Base-by-base conservation (phyloP, 805 yeast genomes). In the Ogataea henricii region DNA sequence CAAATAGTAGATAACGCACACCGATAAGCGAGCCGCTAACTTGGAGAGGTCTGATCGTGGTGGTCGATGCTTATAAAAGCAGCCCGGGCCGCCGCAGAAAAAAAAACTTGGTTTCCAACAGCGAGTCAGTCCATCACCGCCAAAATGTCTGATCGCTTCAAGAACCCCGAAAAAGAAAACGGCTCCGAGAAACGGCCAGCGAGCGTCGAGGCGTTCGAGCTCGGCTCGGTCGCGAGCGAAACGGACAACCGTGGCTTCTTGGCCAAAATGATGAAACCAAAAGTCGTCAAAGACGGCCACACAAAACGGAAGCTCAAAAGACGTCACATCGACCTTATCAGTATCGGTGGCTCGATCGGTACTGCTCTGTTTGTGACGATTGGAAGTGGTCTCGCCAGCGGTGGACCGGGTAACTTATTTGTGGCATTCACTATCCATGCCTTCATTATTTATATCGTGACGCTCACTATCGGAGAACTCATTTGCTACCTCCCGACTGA, bases 261-360 rank as follows among this genome's bases (percentile, higher is more conserved):
- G 3, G 25, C 18, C n/a, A 26, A 16, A 14, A n/a, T 39, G 16
- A 14, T 26, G 17, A 16, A 18, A 8, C 42, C 42, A 17, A 39
- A 39, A 18, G 35, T 37, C 9, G 29, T 18, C 29, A 36, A 37
- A 16, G 50, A 51, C 18, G 57, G 59, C 17, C 56, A 49, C 34
- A 55, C 59, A 6, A 43, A 38, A 9, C 52, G 57, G 35, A 49
- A 44, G 23, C 43, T 55, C 30, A 51, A 47, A 37, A 50, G 51
- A 21, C 45, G 96, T 49, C 96, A 89, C 67, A 82, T 88, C 21
- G 89, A 87, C 59, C 72, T 88, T 45, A 82, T 88, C 51, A 86
- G 89, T 10, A 83, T 88, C 20, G 89, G 92, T 16, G 94, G 92
- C 44, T 84, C 89, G 33, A 85, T 87, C 54, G 95, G 95, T 33